Evolutionary conservation across 2,329 filamentous ascomycete genomes (phyloP), one percentile per base, ranked within the genome.

Genomic region (Curvularia lunata): DNA sequence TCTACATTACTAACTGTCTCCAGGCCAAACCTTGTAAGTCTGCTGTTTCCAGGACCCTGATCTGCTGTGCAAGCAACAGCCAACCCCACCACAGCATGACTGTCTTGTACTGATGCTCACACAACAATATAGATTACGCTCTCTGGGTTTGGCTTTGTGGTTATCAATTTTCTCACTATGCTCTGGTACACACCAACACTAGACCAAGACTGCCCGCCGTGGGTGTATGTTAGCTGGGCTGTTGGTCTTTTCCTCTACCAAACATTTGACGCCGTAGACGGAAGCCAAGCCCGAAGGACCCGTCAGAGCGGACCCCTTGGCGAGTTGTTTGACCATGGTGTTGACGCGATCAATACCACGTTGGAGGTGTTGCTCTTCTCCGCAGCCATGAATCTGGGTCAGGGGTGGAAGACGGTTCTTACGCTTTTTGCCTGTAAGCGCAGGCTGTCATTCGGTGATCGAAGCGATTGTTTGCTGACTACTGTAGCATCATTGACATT

Each of bases 191-290:
- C 91, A 69, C 95, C 95, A n/a, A 90, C 86, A 0, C 84, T 99
- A 47, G 93, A 98, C 78, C 89, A 91, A 77, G 91, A 99, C 76
- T 98, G 94, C 75, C 95, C 95, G 9, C 76, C 86, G 1, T 99
- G 95, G 95, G 94, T 99, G 16, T 99, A 99, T 82, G 90, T 89
- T 66, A 90, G 87, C 71, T 99, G 93, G 91, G 89, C 93, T 4
- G 78, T 91, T 30, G 95, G 95, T 1, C 80, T 99, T 65, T 97
- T 98, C 76, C 78, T 98, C 50, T 99, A 99, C 79, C 95, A 99
- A 84, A 98, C 94, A 1, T 97, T 99, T 79, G 95, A 99, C 79
- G 95, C 94, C 1, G 92, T 98, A 25, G 95, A 99, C 78, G 95
- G 95, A 51, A 86, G 90, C 28, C 95, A 99, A 77, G 95, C 95